Conservation (phyloP, 495 filamentous ascomycete genomes). For the Penicillium macrosclerotiorum region DNA sequence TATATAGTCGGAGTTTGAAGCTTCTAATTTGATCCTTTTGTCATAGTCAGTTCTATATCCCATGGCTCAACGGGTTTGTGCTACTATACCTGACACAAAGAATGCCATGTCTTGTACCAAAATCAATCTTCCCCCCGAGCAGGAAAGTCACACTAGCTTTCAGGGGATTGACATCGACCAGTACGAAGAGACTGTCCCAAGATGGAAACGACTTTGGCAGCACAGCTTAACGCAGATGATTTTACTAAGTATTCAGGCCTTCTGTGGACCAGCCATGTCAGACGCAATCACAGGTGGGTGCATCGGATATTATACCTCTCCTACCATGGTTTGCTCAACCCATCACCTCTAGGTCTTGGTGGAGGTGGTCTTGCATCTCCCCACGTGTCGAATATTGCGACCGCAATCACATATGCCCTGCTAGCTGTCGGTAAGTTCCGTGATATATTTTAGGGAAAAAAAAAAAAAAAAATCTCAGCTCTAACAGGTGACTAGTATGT, state of each 20-base stretch:
- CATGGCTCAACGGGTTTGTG: no score
- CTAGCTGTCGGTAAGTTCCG: constrained; percentile 22
- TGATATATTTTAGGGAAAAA: no score
- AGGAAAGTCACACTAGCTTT: not conserved
- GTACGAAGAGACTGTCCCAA: constrained; percentile 19
- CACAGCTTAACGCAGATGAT: constrained; percentile 35
- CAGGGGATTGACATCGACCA: constrained; percentile 12
- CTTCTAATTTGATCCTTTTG: no score
- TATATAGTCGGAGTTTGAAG: not conserved
- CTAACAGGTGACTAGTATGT: constrained; percentile 13
- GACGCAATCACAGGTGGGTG: constrained; percentile 29
- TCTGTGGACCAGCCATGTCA: constrained; percentile 19
- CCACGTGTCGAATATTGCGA: constrained; percentile 26
- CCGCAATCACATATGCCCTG: constrained; percentile 25
- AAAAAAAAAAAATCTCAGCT: no score
- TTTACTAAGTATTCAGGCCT: constrained; percentile 19
- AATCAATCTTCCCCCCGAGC: constrained; percentile 1
- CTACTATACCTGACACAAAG: constrained; percentile 22
- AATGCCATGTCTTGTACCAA: not conserved
- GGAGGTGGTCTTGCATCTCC: constrained; percentile 31
- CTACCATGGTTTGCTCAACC: not conserved
- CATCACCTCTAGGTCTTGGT: constrained; percentile 23
- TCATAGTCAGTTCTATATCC: no score
- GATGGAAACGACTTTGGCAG: constrained; percentile 29
- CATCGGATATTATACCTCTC: not conserved